Evolutionary conservation across 108 stramenopile species (phyloP).

Genomic region (Cyclotella choctawhatcheeana): DNA sequence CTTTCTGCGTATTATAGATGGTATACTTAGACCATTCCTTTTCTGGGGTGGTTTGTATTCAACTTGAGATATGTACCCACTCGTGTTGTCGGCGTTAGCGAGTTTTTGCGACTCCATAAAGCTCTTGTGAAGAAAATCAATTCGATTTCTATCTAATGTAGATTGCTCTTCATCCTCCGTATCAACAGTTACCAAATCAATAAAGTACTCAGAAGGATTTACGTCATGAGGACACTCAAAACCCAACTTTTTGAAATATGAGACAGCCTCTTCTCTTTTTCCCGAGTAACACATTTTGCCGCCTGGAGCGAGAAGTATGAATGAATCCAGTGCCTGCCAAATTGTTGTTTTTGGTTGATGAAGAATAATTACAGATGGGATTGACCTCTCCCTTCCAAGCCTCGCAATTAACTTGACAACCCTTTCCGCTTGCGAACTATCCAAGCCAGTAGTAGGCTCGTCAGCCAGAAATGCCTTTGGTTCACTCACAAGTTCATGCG

Average conservation of each 20-base stretch:
- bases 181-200: conserved; percentile 84
- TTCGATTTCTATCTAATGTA: conserved; percentile 55
- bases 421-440: conserved; percentile 65
- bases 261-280: conserved; percentile 42
- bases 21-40: not conserved
- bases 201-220: conserved; percentile 87
- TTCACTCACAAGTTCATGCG: conserved; percentile 69
- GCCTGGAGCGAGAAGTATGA: conserved; percentile 77
- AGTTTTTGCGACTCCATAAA: conserved; percentile 34
- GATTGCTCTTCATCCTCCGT: conserved; percentile 63
- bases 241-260: conserved; percentile 71
- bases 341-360: conserved; percentile 83
- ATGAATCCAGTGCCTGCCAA: conserved; percentile 57
- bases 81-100: not conserved
- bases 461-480: conserved; percentile 77
- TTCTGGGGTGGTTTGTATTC: not conserved
- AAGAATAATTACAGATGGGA: conserved; percentile 70
- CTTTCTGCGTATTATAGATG: conserved; percentile 15
- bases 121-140: conserved; percentile 50
- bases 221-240: conserved; percentile 70
- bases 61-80: not conserved
- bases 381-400: conserved; percentile 58
- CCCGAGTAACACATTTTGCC: conserved; percentile 78
- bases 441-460: conserved; percentile 88
- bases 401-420: conserved; percentile 65